Evolutionary conservation across 2,329 filamentous ascomycete species (phyloP).

Genomic region (Mariannaea elegans): DNA sequence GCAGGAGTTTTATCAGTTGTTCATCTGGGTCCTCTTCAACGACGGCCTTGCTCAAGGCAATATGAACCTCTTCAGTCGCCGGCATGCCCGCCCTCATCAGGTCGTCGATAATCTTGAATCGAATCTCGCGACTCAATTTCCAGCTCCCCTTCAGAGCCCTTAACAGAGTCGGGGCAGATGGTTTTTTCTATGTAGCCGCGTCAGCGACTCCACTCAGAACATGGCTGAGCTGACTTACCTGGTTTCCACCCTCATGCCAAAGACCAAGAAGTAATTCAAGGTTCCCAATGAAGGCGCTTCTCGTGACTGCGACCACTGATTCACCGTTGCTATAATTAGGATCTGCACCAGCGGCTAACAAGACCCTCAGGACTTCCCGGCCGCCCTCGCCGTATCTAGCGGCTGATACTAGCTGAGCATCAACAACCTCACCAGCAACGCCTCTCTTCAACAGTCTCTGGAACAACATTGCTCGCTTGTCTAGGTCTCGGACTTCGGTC

Average conservation of each 20-base stretch:
- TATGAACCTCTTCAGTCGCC: slow-evolving; percentile 59
- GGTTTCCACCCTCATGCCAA: slow-evolving; percentile 49
- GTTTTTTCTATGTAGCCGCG: slow-evolving; percentile 50
- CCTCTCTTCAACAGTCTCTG: slow-evolving; percentile 60
- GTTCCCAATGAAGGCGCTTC: slow-evolving; percentile 59
- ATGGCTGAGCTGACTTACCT: slow-evolving; percentile 46
- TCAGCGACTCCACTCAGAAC: slow-evolving; percentile 23
- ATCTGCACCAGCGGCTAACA: slow-evolving; percentile 63
- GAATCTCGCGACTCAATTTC: slow-evolving; percentile 57
- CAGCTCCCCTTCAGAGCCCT: slow-evolving; percentile 63
- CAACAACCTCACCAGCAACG: slow-evolving; percentile 59
- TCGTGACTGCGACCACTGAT: slow-evolving; percentile 62
- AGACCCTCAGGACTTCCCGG: slow-evolving; percentile 56
- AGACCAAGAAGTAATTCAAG: slow-evolving; percentile 62
- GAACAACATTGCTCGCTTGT: slow-evolving; percentile 59
- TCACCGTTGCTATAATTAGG: slow-evolving; percentile 65
- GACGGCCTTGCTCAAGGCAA: slow-evolving; percentile 59
- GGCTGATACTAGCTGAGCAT: slow-evolving; percentile 62
- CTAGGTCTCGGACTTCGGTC: slow-evolving; percentile 60
- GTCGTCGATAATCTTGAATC: slow-evolving; percentile 58
- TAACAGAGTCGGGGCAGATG: slow-evolving; percentile 57
- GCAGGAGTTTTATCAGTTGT: slow-evolving; percentile 55
- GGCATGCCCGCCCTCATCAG: slow-evolving; percentile 62
- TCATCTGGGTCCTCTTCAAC: slow-evolving; percentile 62
- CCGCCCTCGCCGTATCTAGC: slow-evolving; percentile 61